These are phyloP conservation scores for Mucor piriformis DNA, from an alignment of 371 early-diverging fungal species.

Conservation along the genomic window DNA sequence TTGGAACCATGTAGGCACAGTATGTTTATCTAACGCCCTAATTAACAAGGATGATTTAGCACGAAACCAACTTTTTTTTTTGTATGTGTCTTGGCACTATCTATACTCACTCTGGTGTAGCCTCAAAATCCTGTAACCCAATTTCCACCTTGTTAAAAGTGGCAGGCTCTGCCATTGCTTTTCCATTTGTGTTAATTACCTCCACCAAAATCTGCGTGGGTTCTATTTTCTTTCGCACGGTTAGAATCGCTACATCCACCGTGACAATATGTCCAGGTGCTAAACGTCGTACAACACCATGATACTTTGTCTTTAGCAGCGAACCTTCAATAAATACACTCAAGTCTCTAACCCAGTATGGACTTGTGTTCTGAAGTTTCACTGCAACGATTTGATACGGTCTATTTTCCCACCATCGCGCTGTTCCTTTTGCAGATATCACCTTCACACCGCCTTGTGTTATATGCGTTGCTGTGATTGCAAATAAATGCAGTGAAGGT, in stretches of 20 bases:
- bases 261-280: conserved; percentile 21
- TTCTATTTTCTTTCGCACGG: conserved; percentile 1
- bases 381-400: conserved; percentile 17
- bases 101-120: not conserved
- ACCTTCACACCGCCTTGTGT: not conserved
- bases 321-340: conserved; percentile 13
- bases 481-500: conserved; percentile 18
- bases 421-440: conserved; percentile 10
- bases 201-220: not conserved
- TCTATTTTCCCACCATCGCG: conserved; percentile 1
- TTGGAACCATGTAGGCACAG: conserved; percentile 33
- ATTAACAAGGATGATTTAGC: not conserved
- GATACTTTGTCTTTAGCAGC: conserved; percentile 10
- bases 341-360: conserved; percentile 11
- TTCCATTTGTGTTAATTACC: not conserved
- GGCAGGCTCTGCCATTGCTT: not conserved
- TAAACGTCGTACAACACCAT: conserved; percentile 6
- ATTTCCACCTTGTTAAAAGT: not conserved
- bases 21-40: conserved; percentile 27
- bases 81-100: too few species aligned
- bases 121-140: conserved; percentile 1
- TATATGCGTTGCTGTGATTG: conserved; percentile 1
- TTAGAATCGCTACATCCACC: conserved; percentile 8
- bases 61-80: too few species aligned
- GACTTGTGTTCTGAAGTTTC: conserved; percentile 21